phyloP scores from a whole-genome alignment of 169 alveolate species.

The Eimeria falciformis region DNA sequence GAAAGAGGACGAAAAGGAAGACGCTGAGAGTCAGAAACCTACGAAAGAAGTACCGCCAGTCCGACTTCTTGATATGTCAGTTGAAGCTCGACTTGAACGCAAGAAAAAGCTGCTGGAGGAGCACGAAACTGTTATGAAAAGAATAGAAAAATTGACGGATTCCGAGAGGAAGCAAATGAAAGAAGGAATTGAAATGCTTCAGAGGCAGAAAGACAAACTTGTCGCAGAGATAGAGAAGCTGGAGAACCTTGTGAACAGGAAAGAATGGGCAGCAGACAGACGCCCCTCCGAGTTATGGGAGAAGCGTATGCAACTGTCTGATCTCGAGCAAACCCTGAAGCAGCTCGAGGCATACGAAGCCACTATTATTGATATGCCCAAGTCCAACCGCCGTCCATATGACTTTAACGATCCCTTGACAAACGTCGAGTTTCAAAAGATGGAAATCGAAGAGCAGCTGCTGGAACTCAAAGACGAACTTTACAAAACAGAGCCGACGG shows the following conservation, averaged over 20 bases:
- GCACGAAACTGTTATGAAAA: constrained; percentile 9
- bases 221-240: constrained; percentile 13
- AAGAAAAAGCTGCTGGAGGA: neutral
- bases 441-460: constrained; percentile 44
- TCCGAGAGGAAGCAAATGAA: neutral
- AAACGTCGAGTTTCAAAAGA: constrained; percentile 25
- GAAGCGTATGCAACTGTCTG: constrained; percentile 11
- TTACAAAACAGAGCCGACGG: neutral
- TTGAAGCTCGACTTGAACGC: constrained; percentile 28
- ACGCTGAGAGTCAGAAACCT: neutral
- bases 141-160: neutral
- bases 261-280: constrained; percentile 3
- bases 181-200: constrained; percentile 23
- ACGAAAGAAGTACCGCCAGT: neutral
- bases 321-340: constrained; percentile 39
- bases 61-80: neutral
- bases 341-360: constrained; percentile 33
- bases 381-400: neutral
- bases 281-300: constrained; percentile 72
- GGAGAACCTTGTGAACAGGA: neutral
- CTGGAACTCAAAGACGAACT: constrained; percentile 44
- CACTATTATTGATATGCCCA: neutral
- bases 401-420: neutral
- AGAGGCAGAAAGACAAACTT: neutral
- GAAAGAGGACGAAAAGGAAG: constrained; percentile 20